Evolutionary conservation across 306 rosid genomes (phyloP).

Genomic region (Quercus aquifolioides): DNA sequence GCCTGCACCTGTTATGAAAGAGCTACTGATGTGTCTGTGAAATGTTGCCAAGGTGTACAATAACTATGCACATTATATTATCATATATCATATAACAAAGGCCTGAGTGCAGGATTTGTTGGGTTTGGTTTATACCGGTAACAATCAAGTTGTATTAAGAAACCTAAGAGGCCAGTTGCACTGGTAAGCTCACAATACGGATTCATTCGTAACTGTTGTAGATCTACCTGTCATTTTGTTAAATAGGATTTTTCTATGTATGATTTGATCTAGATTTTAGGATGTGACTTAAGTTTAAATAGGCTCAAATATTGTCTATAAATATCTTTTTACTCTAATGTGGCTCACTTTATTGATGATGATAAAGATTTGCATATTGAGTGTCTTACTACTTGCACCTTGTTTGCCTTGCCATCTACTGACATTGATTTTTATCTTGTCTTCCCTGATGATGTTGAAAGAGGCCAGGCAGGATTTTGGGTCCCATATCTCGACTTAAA

Average conservation of each 20-base stretch:
- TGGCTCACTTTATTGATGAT: background rate
- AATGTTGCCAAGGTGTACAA: background rate
- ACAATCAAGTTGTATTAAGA: no score
- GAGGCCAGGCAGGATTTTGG: conserved; percentile 62
- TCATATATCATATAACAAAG: background rate
- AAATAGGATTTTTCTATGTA: background rate
- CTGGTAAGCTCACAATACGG: background rate
- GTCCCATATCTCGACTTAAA: conserved; percentile 77
- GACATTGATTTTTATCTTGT: conserved; percentile 1
- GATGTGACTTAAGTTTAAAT: background rate
- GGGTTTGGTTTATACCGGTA: background rate
- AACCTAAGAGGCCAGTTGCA: background rate
- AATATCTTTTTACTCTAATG: background rate
- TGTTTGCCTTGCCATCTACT: conserved; percentile 3
- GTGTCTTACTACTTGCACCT: background rate
- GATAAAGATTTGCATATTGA: background rate
- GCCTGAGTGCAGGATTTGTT: background rate
- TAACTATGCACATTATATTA: background rate
- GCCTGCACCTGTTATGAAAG: background rate
- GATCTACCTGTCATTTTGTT: background rate
- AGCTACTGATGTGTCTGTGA: background rate
- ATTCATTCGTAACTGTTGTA: background rate
- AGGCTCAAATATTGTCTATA: background rate
- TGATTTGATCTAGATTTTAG: background rate
- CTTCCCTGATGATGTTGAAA: conserved; percentile 13